Percentiles rank a stretch among this genome's conserved stretches.
These are phyloP conservation scores for Paragyromitra xinjiangensis DNA, from an alignment of 495 filamentous ascomycete genomes.

Conservation along the genomic window DNA sequence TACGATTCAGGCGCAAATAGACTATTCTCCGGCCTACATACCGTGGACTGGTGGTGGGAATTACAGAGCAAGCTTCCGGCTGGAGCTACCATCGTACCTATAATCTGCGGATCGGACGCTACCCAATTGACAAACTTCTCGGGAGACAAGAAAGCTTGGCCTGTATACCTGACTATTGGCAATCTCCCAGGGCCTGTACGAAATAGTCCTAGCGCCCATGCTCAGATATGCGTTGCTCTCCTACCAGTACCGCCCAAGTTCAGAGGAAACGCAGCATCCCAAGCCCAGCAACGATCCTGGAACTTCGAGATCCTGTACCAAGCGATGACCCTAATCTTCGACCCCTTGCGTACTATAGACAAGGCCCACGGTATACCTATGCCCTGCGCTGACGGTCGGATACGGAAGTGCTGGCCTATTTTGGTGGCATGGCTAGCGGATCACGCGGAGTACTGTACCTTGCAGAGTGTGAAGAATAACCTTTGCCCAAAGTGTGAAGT, in stretches of 20 bases:
- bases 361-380: not conserved
- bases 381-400: not conserved
- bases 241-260: not conserved
- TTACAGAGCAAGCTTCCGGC: conserved; percentile 1
- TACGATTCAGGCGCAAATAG: not conserved
- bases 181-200: conserved; percentile 16
- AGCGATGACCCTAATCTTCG: not conserved
- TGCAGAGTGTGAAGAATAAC: too few species aligned
- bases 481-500: too few species aligned
- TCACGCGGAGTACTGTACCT: too few species aligned
- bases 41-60: conserved; percentile 28
- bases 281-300: not conserved
- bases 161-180: conserved; percentile 23
- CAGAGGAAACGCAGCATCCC: not conserved
- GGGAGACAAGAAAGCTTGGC: conserved; percentile 29
- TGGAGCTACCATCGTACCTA: conserved; percentile 17
- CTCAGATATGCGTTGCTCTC: not conserved
- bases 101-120: conserved; percentile 32
- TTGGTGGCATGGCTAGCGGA: not conserved
- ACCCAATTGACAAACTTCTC: conserved; percentile 48
- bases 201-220: conserved; percentile 9
- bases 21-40: conserved; percentile 22
- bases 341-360: not conserved
- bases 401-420: not conserved
- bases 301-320: not conserved